phyloP scores from a whole-genome alignment of 179 eudicot genomes.

The Spergularia azorica region DNA sequence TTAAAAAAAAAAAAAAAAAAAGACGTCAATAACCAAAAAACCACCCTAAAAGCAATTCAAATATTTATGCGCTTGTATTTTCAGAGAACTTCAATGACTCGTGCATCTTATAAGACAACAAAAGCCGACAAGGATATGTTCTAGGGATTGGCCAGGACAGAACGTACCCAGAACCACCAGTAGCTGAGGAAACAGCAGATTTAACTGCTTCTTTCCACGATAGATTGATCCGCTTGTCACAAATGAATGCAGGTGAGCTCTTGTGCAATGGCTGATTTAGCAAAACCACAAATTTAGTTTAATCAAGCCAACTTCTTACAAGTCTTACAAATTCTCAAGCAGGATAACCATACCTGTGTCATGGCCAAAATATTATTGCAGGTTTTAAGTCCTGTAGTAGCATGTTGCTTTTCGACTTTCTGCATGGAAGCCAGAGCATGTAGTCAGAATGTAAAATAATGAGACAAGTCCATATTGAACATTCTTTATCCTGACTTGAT shows the following conservation, averaged over 20 bases:
- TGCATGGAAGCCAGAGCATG: constrained; percentile 36
- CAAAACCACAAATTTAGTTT: constrained; percentile 6
- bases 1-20: neutral
- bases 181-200: constrained; percentile 40
- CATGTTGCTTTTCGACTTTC: constrained; percentile 78
- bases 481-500: neutral
- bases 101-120: neutral
- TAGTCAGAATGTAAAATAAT: neutral
- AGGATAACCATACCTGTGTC: constrained; percentile 63
- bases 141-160: constrained; percentile 5
- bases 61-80: too few relatives aligned
- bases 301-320: neutral
- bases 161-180: constrained; percentile 60
- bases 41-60: too few relatives aligned
- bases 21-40: too few relatives aligned
- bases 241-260: constrained; percentile 75
- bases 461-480: neutral
- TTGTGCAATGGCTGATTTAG: constrained; percentile 70
- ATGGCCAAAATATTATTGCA: constrained; percentile 92
- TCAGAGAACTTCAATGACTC: neutral
- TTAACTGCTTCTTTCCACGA: constrained; percentile 81
- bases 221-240: constrained; percentile 77
- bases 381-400: constrained; percentile 75
- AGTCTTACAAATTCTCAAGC: neutral
- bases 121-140: neutral